Conservation (phyloP, 2,329 filamentous ascomycete species). For the Zelopaecilomyces penicillatus region DNA sequence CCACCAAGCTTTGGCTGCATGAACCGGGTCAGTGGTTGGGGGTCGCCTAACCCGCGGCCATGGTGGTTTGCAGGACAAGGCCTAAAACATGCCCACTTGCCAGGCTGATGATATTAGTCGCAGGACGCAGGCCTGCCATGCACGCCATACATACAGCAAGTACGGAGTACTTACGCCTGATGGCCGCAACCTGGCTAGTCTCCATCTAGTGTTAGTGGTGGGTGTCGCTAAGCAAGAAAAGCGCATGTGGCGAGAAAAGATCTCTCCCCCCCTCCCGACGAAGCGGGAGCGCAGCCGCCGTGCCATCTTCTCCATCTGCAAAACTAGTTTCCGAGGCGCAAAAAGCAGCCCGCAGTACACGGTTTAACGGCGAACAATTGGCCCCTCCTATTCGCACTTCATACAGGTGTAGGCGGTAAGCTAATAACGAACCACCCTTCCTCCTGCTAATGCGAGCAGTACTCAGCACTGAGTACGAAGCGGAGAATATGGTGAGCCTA, state of each 20-base stretch:
- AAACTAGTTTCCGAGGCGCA: constrained; percentile 8
- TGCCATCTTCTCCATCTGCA: neutral
- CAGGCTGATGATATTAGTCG: constrained; percentile 9
- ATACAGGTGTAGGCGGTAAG: no score
- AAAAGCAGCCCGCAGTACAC: constrained; percentile 10
- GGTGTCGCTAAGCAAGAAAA: no score
- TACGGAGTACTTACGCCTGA: constrained; percentile 1
- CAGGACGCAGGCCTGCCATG: constrained; percentile 14
- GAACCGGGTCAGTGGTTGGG: constrained; percentile 9
- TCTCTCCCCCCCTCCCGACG: constrained; percentile 2
- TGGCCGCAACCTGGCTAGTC: neutral
- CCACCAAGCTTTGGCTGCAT: constrained; percentile 7
- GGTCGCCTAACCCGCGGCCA: neutral
- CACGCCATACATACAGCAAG: constrained; percentile 14
- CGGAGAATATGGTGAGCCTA: no score
- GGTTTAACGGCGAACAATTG: no score
- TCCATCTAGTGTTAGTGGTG: no score
- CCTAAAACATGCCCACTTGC: neutral
- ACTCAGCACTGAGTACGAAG: no score
- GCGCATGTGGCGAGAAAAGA: neutral
- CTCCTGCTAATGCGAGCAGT: no score
- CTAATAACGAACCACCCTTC: no score
- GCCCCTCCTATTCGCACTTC: no score
- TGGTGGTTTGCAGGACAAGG: constrained; percentile 6
- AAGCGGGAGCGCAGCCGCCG: constrained; percentile 1